A percentile compares a stretch with the other conserved stretches of the same genome.
Conservation (phyloP, 2,329 filamentous ascomycete species). For the Fusarium irregulare region DNA sequence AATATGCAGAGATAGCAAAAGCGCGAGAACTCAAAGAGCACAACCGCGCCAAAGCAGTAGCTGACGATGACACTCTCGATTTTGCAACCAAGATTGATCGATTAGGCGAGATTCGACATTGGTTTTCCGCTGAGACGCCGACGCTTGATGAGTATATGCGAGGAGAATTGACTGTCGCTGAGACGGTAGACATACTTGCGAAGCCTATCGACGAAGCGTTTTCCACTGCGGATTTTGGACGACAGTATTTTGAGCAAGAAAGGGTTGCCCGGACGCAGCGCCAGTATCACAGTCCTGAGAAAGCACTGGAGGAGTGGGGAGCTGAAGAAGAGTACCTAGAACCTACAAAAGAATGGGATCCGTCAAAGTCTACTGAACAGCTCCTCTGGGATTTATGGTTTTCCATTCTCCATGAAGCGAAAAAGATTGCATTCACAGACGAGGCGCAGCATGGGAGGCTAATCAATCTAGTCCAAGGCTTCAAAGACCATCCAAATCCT, state of each 20-base stretch:
- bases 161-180: rapidly evolving
- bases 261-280: not conserved
- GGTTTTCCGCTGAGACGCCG: not conserved
- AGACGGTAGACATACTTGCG: not conserved
- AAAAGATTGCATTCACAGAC: not conserved
- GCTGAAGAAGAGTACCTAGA: not conserved
- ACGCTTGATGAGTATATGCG: not conserved
- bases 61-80: not conserved
- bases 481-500: slow-evolving; percentile 1
- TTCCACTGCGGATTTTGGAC: not conserved
- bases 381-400: slow-evolving; percentile 1
- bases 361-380: not conserved
- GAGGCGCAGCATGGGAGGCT: not conserved
- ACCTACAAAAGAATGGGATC: not conserved
- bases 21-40: rapidly evolving
- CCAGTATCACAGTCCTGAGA: not conserved
- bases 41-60: not conserved
- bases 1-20: rapidly evolving
- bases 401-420: not conserved
- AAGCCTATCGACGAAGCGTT: not conserved
- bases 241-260: not conserved
- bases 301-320: slow-evolving; percentile 5
- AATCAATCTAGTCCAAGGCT: not conserved
- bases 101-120: not conserved
- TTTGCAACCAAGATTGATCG: slow-evolving; percentile 1